These are phyloP conservation scores for Auriscalpium orientale DNA, from an alignment of 768 basidiomycete genomes.

Conservation along the genomic window DNA sequence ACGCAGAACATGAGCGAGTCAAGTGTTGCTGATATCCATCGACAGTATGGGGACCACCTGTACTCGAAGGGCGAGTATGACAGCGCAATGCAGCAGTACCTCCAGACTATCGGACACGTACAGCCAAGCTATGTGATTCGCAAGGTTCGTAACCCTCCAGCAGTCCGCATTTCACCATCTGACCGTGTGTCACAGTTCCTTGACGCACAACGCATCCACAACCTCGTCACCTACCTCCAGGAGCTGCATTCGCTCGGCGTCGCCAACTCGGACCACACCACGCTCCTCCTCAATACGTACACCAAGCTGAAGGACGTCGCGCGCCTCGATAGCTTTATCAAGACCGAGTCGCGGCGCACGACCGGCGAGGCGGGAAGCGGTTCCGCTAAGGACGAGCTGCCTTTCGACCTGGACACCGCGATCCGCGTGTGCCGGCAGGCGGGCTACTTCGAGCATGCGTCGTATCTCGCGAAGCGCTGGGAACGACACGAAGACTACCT, in stretches of 20 bases:
- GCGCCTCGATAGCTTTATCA: slow-evolving; percentile 87
- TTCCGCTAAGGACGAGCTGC: slow-evolving; percentile 49
- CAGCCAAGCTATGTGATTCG: slow-evolving; percentile 96
- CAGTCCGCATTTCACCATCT: background rate
- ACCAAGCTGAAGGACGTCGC: slow-evolving; percentile 91
- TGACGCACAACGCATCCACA: slow-evolving; percentile 92
- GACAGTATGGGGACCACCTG: slow-evolving; percentile 85
- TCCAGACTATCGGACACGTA: slow-evolving; percentile 82
- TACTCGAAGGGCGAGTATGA: slow-evolving; percentile 91
- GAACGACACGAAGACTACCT: slow-evolving; percentile 89
- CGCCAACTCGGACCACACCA: slow-evolving; percentile 95
- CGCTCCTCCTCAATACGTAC: slow-evolving; percentile 92
- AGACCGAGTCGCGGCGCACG: slow-evolving; percentile 61
- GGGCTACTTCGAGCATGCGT: slow-evolving; percentile 91
- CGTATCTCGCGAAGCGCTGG: slow-evolving; percentile 89
- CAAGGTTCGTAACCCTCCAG: slow-evolving; percentile 49
- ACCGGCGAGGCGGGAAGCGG: slow-evolving; percentile 30
- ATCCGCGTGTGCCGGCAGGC: slow-evolving; percentile 96
- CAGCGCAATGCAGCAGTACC: slow-evolving; percentile 85
- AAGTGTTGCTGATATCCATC: slow-evolving; percentile 81
- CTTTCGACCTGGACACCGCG: slow-evolving; percentile 95
- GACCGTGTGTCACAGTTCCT: slow-evolving; percentile 56
- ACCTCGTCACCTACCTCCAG: slow-evolving; percentile 92
- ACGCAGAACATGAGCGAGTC: slow-evolving; percentile 67
- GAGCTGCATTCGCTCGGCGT: slow-evolving; percentile 85